Evolutionary conservation across 164 flowering plant genomes (phyloP).

Genomic region (Annona squamosa): DNA sequence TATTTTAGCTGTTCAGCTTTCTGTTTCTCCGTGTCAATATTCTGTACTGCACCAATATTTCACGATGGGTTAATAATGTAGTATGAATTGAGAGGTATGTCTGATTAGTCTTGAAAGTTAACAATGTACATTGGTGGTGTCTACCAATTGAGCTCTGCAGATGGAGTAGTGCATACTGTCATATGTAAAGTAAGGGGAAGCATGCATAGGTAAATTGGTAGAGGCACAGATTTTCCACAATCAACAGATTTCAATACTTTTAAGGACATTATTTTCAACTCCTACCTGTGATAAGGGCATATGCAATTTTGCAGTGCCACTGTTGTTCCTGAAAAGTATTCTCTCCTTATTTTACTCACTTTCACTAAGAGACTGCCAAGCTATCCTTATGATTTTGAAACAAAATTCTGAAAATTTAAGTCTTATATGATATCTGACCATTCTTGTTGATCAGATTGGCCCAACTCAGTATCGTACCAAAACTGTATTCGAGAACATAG

Average conservation of each 20-base stretch:
- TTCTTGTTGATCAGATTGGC: slow-evolving; percentile 20
- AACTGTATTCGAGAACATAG: slow-evolving; percentile 59
- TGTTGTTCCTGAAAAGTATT: background rate
- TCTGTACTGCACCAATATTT: too few species aligned
- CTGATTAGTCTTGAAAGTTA: too few species aligned
- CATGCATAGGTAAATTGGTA: background rate
- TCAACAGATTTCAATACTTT: background rate
- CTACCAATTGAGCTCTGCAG: too few species aligned
- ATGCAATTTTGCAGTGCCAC: background rate
- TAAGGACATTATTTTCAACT: background rate
- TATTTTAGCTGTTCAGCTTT: too few species aligned
- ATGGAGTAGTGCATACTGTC: background rate
- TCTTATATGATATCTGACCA: background rate
- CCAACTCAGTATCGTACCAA: slow-evolving; percentile 71
- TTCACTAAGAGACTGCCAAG: background rate
- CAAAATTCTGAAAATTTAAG: too few species aligned
- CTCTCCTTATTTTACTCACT: background rate
- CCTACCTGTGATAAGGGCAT: background rate
- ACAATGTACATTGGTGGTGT: too few species aligned
- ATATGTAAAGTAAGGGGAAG: background rate
- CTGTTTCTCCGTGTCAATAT: too few species aligned
- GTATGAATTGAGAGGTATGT: too few species aligned
- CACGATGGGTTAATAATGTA: too few species aligned
- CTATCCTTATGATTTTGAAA: background rate
- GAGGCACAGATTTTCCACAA: background rate